Evolutionary conservation across 768 basidiomycete genomes (phyloP).

Genomic region (Boletus vermiculosoides): DNA sequence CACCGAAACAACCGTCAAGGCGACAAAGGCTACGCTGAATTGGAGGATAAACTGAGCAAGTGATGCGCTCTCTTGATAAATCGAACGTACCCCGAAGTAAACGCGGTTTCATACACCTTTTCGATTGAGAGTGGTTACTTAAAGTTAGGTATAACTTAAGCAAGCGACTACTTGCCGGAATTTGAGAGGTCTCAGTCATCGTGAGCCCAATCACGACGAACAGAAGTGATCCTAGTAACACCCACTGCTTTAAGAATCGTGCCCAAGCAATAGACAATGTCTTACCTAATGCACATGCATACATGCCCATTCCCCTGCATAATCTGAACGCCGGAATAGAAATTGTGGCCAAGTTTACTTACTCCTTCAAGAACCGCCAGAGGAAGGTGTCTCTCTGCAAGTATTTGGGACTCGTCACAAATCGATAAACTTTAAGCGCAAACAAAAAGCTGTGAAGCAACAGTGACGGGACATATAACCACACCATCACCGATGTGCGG

Average conservation of each 20-base stretch:
- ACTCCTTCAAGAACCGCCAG: constrained; percentile 22
- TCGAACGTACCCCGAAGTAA: constrained; percentile 10
- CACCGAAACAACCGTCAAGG: constrained; percentile 27
- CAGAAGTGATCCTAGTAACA: constrained; percentile 16
- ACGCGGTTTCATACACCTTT: constrained; percentile 13
- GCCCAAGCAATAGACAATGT: background rate
- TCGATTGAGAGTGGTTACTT: background rate
- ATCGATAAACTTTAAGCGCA: constrained; percentile 15
- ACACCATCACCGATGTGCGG: background rate
- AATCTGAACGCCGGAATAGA: background rate
- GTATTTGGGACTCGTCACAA: constrained; percentile 1
- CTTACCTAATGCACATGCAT: constrained; percentile 19
- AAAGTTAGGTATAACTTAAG: background rate
- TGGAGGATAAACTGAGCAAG: background rate
- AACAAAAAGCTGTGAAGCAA: constrained; percentile 15
- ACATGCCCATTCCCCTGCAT: constrained; percentile 26
- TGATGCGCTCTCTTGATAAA: background rate
- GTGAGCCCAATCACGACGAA: constrained; percentile 14
- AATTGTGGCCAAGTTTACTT: background rate
- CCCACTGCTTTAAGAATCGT: background rate
- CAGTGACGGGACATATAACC: constrained; percentile 15
- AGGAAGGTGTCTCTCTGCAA: constrained; percentile 10
- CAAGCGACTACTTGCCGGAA: constrained; percentile 7
- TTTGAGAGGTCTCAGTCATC: background rate
- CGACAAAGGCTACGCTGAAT: constrained; percentile 4